Evolutionary conservation across 441 rosid species (phyloP).

Genomic region (Gossypium davidsonii): DNA sequence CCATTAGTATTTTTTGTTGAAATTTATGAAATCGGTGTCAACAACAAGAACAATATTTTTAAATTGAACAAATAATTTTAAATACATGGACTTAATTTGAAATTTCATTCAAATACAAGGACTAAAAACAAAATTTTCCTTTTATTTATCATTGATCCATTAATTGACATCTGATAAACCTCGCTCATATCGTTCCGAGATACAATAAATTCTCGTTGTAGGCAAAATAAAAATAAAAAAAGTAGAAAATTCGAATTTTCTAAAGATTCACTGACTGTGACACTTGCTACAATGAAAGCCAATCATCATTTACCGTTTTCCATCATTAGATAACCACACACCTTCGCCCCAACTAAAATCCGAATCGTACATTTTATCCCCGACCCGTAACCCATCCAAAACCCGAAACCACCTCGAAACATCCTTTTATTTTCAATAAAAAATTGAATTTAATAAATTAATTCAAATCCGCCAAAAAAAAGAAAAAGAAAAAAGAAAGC

Average conservation of each 20-base stretch:
- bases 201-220: not conserved
- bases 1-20: too few species aligned
- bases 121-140: too few species aligned
- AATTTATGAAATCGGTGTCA: too few species aligned
- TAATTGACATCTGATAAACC: too few species aligned
- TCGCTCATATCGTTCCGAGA: too few species aligned
- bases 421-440: not conserved
- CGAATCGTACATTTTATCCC: slow-evolving; percentile 20
- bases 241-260: not conserved
- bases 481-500: not conserved
- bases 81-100: too few species aligned
- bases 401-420: slow-evolving; percentile 29
- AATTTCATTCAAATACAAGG: too few species aligned
- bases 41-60: too few species aligned
- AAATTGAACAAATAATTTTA: too few species aligned
- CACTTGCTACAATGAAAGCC: not conserved
- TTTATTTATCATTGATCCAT: too few species aligned
- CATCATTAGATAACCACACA: not conserved
- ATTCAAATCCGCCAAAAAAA: slow-evolving; percentile 16
- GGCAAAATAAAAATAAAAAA: not conserved
- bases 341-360: not conserved
- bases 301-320: not conserved
- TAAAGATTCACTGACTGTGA: not conserved
- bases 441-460: slow-evolving; percentile 16
- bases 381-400: slow-evolving; percentile 14